phyloP scores from a whole-genome alignment of 2,329 filamentous ascomycete species.

The Exophiala sp. region DNA sequence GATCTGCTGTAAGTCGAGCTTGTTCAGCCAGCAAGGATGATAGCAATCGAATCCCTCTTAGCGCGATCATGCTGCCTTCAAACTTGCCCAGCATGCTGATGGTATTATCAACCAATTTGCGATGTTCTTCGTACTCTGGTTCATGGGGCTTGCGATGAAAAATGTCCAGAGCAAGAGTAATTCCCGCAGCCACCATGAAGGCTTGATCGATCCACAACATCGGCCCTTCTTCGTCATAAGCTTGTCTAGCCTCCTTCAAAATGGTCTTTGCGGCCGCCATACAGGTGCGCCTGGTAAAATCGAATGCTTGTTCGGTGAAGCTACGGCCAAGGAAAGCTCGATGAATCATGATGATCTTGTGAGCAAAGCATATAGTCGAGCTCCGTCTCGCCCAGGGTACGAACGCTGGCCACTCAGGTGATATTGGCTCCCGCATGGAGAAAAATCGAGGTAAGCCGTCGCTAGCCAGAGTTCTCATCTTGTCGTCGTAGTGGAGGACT shows the following conservation, averaged over 20 bases:
- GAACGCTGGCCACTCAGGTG: slow-evolving; percentile 41
- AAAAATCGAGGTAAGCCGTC: slow-evolving; percentile 37
- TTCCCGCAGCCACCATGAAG: slow-evolving; percentile 40
- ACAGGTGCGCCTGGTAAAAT: slow-evolving; percentile 43
- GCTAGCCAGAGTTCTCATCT: slow-evolving; percentile 34
- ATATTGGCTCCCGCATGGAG: slow-evolving; percentile 32
- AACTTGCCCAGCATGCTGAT: slow-evolving; percentile 27
- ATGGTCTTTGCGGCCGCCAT: slow-evolving; percentile 42
- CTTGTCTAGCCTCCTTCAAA: slow-evolving; percentile 36
- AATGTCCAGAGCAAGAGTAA: slow-evolving; percentile 39
- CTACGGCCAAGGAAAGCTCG: slow-evolving; percentile 42
- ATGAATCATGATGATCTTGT: slow-evolving; percentile 46
- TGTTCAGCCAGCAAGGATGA: slow-evolving; percentile 27
- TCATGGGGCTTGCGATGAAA: slow-evolving; percentile 33
- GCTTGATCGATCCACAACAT: slow-evolving; percentile 44
- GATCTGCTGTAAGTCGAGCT: slow-evolving; percentile 23
- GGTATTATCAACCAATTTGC: slow-evolving; percentile 25
- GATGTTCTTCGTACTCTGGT: slow-evolving; percentile 24
- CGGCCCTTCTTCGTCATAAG: slow-evolving; percentile 37
- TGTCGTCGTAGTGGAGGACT: slow-evolving; percentile 40
- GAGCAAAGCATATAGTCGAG: slow-evolving; percentile 35
- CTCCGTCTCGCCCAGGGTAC: slow-evolving; percentile 37
- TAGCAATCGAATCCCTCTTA: slow-evolving; percentile 26
- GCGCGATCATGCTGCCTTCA: slow-evolving; percentile 27
- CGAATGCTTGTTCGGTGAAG: slow-evolving; percentile 42